A percentile compares a stretch with the other conserved stretches of the same genome.
Evolutionary conservation across 306 rosid species (phyloP).

Genomic region (Medicago ruthenica): DNA sequence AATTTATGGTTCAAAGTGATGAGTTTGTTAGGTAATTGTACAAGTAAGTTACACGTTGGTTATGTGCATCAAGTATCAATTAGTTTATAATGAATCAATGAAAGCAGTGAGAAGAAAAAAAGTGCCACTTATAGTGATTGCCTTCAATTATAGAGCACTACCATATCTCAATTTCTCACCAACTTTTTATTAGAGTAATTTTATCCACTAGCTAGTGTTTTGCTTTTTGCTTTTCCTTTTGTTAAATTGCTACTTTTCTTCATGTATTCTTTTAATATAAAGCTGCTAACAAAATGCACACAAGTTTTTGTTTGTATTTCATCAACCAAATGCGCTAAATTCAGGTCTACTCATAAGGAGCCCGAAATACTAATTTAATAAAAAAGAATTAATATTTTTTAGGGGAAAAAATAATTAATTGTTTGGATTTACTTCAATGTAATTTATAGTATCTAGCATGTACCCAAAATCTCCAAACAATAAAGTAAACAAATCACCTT

Average conservation of each 20-base stretch:
- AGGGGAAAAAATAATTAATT: no score
- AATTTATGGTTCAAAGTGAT: neutral
- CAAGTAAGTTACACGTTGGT: conserved; percentile 13
- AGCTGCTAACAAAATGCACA: neutral
- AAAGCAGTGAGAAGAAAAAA: conserved; percentile 3
- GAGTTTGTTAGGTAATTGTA: neutral
- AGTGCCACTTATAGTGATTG: neutral
- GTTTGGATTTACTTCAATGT: neutral
- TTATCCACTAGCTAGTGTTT: neutral
- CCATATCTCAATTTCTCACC: neutral
- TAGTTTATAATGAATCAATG: neutral
- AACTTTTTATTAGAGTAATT: conserved; percentile 33
- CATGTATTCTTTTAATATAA: conserved; percentile 33
- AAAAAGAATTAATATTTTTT: no score
- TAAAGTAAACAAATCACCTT: no score
- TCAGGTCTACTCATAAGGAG: neutral
- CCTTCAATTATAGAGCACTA: conserved; percentile 41
- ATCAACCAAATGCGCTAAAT: neutral
- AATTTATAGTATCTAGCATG: no score
- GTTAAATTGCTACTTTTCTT: conserved; percentile 20
- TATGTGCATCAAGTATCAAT: conserved; percentile 18
- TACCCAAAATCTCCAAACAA: no score
- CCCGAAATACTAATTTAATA: neutral
- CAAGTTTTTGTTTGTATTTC: conserved; percentile 27
- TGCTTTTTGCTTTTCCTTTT: conserved; percentile 18